A percentile compares a stretch with the other conserved stretches of the same genome.
Evolutionary conservation across 2,329 filamentous ascomycete species (phyloP).

Genomic region (Geosmithia putterillii): DNA sequence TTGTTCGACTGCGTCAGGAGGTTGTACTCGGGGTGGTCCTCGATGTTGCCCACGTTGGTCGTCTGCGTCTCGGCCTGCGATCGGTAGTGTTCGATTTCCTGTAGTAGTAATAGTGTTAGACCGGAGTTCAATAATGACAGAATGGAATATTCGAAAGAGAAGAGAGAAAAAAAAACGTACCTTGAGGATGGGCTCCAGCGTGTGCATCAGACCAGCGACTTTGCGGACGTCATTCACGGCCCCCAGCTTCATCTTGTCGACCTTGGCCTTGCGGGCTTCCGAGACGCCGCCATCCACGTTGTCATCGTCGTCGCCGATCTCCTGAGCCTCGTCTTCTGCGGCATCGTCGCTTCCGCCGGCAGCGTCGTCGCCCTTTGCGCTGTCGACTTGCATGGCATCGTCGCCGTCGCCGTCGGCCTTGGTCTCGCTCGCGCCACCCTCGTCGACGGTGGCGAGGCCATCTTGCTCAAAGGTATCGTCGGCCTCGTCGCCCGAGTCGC

Average conservation of each 20-base stretch:
- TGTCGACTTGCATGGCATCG: too few relatives aligned
- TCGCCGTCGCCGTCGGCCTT: slow-evolving; percentile 40
- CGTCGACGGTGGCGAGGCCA: slow-evolving; percentile 27
- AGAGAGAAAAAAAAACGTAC: slow-evolving; percentile 38
- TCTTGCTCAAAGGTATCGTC: slow-evolving; percentile 44
- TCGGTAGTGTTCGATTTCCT: slow-evolving; percentile 76
- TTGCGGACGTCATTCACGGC: slow-evolving; percentile 66
- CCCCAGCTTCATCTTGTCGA: slow-evolving; percentile 72
- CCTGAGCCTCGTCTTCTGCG: slow-evolving; percentile 48
- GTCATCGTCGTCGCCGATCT: slow-evolving; percentile 18
- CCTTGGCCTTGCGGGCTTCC: slow-evolving; percentile 61
- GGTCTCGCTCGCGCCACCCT: slow-evolving; percentile 23
- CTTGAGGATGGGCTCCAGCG: slow-evolving; percentile 68
- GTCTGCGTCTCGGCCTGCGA: slow-evolving; percentile 52
- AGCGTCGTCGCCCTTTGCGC: slow-evolving; percentile 36
- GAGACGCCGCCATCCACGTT: slow-evolving; percentile 44
- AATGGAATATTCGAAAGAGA: slow-evolving; percentile 11
- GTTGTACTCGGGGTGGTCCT: slow-evolving; percentile 86
- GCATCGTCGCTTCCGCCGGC: slow-evolving; percentile 30
- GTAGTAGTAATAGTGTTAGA: slow-evolving; percentile 49
- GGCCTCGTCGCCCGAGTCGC: slow-evolving; percentile 58
- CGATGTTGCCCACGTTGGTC: slow-evolving; percentile 65
- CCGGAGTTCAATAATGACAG: slow-evolving; percentile 1
- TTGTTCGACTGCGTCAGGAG: slow-evolving; percentile 81
- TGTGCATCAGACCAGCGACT: slow-evolving; percentile 71